Percentiles rank a stretch among this genome's conserved stretches.
phyloP scores from a whole-genome alignment of 23 red algal genomes.

The Gracilaria domingensis region DNA sequence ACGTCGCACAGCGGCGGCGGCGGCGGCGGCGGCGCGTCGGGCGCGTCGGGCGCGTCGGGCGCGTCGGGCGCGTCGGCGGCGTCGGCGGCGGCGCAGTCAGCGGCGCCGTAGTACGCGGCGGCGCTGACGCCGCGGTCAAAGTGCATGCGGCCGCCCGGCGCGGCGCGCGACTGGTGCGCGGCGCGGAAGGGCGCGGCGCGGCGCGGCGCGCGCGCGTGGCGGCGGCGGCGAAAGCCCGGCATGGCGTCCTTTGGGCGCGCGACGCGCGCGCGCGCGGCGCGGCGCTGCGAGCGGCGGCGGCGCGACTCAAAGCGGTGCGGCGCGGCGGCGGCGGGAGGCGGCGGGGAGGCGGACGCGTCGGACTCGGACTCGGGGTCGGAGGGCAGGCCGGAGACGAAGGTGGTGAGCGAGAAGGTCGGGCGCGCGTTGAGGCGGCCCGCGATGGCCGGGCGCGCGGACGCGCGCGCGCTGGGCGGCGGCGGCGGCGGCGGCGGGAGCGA shows the following conservation, averaged over 20 bases:
- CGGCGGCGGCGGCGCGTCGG: too few species aligned
- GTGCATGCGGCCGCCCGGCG: background rate
- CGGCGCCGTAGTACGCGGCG: background rate
- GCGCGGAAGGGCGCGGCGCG: background rate
- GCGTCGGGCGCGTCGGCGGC: background rate
- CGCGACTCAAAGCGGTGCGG: background rate
- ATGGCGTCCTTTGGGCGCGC: conserved; percentile 71
- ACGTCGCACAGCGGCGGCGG: conserved; percentile 13
- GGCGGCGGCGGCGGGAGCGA: background rate
- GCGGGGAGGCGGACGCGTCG: background rate
- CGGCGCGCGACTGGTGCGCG: background rate
- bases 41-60: too few species aligned
- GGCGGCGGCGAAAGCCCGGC: conserved; percentile 40
- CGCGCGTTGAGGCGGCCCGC: conserved; percentile 28
- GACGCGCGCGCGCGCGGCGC: conserved; percentile 3
- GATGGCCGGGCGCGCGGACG: conserved; percentile 18
- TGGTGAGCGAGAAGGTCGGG: conserved; percentile 25
- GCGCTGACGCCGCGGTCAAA: conserved; percentile 27
- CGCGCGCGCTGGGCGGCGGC: background rate
- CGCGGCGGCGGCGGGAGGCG: conserved; percentile 11
- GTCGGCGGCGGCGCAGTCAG: background rate
- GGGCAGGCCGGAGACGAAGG: conserved; percentile 7
- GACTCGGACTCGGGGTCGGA: background rate
- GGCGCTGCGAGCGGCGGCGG: conserved; percentile 35
- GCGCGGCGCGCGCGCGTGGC: background rate